Evolutionary conservation across 2,329 filamentous ascomycete genomes (phyloP), one percentile per base, ranked within the genome.

Genomic region (Colletotrichum camelliae): DNA sequence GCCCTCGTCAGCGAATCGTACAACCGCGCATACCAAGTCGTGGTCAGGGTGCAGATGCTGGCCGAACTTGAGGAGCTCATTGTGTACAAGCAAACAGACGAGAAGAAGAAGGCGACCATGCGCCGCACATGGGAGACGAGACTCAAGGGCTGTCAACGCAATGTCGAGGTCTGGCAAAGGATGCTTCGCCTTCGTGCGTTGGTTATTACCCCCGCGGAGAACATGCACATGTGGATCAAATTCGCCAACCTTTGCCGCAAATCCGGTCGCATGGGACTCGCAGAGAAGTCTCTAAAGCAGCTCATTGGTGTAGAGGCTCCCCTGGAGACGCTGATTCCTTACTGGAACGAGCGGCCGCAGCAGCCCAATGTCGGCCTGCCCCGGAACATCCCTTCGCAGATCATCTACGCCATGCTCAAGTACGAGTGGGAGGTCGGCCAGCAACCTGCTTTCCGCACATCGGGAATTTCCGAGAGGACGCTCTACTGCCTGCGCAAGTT

Each of bases 181-280:
- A 98, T 98, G 95, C 92, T 99, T 71, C 97, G 98, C 82, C 93
- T 99, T 37, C 93, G 97, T 76, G 95, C 96, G 24, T 89, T 99
- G 67, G 97, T 99, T 75, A 96, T 98, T 77, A 93, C 93, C 1
- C 96, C 97, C 0, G 92, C 92, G 39, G 96, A 99, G 83, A 98
- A 98, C 81, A 95, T 98, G 89, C 95, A 98, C 81, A 99, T 99
- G 96, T 98, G 96, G 93, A 98, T 99, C 88, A 99, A 99, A 83
- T 99, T 98, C 83, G 95, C 97, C 81, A 99, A 98, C 81, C 91
- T 99, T 7, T 99, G 97, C 85, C 94, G 97, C 81, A 99, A 99
- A 85, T 98, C 96, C 60, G 94, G 95, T 74, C 94, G 97, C 35
- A 96, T 96, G 89, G 96, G 97, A 12, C 91, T 99, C 65, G 97